phyloP scores from a whole-genome alignment of 345 rosid species.

The Citropsis articulata region DNA sequence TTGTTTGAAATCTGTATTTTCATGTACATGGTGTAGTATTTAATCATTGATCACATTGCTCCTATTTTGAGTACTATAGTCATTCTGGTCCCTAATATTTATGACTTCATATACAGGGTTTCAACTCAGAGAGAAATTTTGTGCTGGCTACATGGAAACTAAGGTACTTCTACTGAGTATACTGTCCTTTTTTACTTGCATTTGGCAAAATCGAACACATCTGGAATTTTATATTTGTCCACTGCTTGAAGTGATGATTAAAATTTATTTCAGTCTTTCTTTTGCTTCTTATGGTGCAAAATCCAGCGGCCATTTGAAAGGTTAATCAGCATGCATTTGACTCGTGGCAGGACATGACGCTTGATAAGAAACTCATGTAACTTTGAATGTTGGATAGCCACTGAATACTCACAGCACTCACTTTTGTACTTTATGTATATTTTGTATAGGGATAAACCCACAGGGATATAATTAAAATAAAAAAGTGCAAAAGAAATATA shows the following conservation, averaged over 20 bases:
- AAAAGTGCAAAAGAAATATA: no score
- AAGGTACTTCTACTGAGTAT: constrained; percentile 40
- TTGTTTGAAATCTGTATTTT: not conserved
- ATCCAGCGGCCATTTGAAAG: no score
- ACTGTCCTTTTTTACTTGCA: not conserved
- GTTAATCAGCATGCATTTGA: no score
- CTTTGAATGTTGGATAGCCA: no score
- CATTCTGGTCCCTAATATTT: not conserved
- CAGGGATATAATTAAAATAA: no score
- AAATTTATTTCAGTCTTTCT: no score
- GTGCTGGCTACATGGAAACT: constrained; percentile 73
- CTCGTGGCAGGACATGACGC: no score
- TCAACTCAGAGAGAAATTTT: constrained; percentile 26
- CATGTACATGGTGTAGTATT: not conserved
- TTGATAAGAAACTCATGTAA: no score
- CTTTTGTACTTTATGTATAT: no score
- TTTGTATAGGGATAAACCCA: no score
- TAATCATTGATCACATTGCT: not conserved
- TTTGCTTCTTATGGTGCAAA: no score
- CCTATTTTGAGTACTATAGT: not conserved
- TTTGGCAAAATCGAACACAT: not conserved
- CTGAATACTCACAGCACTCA: no score
- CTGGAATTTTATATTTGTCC: not conserved
- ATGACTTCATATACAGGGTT: constrained; percentile 30
- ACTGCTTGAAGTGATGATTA: not conserved